These are phyloP conservation scores for Agarophyton chilense DNA, from an alignment of 23 red algal genomes.

Conservation along the genomic window DNA sequence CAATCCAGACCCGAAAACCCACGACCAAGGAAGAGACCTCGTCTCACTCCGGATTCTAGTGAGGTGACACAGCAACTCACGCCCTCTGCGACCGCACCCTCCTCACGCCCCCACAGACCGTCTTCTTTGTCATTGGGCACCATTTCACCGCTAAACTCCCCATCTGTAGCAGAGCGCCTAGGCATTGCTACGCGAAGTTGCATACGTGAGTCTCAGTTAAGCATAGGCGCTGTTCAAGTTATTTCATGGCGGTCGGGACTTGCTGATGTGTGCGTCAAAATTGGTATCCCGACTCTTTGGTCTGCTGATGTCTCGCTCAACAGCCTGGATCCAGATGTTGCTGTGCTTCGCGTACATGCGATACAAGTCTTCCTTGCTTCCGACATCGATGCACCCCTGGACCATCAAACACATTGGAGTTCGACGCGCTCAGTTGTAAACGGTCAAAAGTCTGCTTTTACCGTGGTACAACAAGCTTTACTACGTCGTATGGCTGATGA, in stretches of 20 bases:
- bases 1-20: slow-evolving; percentile 27
- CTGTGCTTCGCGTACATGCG: slow-evolving; percentile 52
- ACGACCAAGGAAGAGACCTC: not conserved
- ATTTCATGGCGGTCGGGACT: slow-evolving; percentile 47
- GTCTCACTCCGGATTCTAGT: slow-evolving; percentile 35
- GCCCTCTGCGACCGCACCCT: not conserved
- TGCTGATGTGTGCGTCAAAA: slow-evolving; percentile 42
- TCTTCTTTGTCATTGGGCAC: slow-evolving; percentile 4
- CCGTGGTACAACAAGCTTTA: slow-evolving; percentile 7
- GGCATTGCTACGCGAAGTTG: slow-evolving; percentile 47
- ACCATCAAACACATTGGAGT: slow-evolving; percentile 9
- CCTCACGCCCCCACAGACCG: not conserved
- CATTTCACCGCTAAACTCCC: slow-evolving; percentile 4
- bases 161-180: slow-evolving; percentile 42
- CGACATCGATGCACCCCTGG: slow-evolving; percentile 19
- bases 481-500: slow-evolving; percentile 49
- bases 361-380: slow-evolving; percentile 40
- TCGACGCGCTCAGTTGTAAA: not conserved
- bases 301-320: slow-evolving; percentile 41
- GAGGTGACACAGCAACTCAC: slow-evolving; percentile 46
- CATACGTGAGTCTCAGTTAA: slow-evolving; percentile 17
- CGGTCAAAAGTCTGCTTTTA: not conserved
- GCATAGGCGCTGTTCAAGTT: slow-evolving; percentile 23
- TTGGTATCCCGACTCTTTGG: slow-evolving; percentile 50
- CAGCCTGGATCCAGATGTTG: slow-evolving; percentile 61